Percentiles rank a stretch among this genome's conserved stretches.
Evolutionary conservation across 208 protist genomes (phyloP).

Genomic region (Trichomonas gallinae): DNA sequence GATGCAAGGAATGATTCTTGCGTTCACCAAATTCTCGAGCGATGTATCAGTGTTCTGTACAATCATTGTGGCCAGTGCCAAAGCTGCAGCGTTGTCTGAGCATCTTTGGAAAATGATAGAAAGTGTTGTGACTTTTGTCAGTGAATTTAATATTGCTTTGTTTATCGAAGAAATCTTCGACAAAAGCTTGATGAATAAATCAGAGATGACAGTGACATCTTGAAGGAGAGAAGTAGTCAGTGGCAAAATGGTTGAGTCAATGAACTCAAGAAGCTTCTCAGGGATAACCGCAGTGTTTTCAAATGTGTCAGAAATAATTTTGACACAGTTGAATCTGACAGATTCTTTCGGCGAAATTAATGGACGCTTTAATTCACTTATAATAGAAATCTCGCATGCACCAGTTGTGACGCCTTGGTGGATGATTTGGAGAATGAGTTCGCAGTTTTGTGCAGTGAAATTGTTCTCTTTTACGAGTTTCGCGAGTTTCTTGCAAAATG

Average conservation of each 20-base stretch:
- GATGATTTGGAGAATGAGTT: not conserved
- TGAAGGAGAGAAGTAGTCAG: not conserved
- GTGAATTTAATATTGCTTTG: not conserved
- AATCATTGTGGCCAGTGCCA: not conserved
- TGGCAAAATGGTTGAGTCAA: not conserved
- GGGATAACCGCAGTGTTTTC: not conserved
- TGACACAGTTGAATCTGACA: not conserved
- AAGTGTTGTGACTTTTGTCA: not conserved
- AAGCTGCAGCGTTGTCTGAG: not conserved
- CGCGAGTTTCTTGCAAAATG: not conserved
- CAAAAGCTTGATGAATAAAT: not conserved
- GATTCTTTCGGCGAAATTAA: not conserved
- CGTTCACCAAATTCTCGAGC: not conserved
- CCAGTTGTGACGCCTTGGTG: not conserved
- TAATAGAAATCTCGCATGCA: not conserved
- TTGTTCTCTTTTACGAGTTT: not conserved
- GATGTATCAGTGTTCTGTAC: not conserved
- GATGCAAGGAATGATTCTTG: not conserved
- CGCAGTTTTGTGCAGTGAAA: not conserved
- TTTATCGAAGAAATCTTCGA: not conserved
- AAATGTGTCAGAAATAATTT: not conserved
- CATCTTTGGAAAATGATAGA: not conserved
- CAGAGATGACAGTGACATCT: not conserved
- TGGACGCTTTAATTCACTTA: not conserved
- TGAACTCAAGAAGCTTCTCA: not conserved